Conservation (phyloP, 1,284 basidiomycete genomes). For the Ganoderma leucocontextum region DNA sequence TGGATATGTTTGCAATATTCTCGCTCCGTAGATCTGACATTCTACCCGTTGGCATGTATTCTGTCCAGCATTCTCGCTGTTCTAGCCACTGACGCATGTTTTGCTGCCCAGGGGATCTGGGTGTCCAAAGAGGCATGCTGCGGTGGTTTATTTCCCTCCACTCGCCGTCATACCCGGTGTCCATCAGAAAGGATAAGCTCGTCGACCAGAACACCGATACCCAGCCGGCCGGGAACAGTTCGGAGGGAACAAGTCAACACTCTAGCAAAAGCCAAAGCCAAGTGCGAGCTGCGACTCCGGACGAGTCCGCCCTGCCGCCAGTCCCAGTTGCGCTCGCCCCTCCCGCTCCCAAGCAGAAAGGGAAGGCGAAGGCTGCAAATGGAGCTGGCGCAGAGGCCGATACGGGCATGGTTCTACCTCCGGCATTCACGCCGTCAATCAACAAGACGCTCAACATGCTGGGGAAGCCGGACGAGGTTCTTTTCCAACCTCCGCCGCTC, state of each 20-base stretch:
- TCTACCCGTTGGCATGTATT: slow-evolving; percentile 72
- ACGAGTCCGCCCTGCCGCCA: slow-evolving; percentile 37
- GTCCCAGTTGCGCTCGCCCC: slow-evolving; percentile 26
- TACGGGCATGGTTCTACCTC: slow-evolving; percentile 49
- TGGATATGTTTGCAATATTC: slow-evolving; percentile 93
- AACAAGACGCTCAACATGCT: slow-evolving; percentile 55
- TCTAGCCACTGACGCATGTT: not conserved
- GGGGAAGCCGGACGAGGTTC: slow-evolving; percentile 23
- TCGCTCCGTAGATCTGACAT: slow-evolving; percentile 85
- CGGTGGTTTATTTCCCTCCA: slow-evolving; percentile 80
- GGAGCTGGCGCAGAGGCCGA: slow-evolving; percentile 30
- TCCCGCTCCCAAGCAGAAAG: slow-evolving; percentile 23
- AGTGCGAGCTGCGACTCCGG: slow-evolving; percentile 26
- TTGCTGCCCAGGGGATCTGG: slow-evolving; percentile 73
- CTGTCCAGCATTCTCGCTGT: slow-evolving; percentile 6
- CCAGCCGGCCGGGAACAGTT: slow-evolving; percentile 33
- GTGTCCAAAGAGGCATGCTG: slow-evolving; percentile 81
- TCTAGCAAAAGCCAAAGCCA: not conserved
- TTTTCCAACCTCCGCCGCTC: slow-evolving; percentile 48
- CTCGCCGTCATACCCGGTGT: slow-evolving; percentile 55
- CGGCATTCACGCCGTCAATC: slow-evolving; percentile 73
- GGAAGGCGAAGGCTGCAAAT: slow-evolving; percentile 24
- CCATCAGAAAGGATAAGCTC: slow-evolving; percentile 64
- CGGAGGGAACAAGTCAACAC: not conserved
- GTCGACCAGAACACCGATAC: slow-evolving; percentile 40